Percentiles rank a stretch among this genome's conserved stretches.
phyloP scores from a whole-genome alignment of 164 flowering plant genomes.

The Chloranthus sessilifolius region DNA sequence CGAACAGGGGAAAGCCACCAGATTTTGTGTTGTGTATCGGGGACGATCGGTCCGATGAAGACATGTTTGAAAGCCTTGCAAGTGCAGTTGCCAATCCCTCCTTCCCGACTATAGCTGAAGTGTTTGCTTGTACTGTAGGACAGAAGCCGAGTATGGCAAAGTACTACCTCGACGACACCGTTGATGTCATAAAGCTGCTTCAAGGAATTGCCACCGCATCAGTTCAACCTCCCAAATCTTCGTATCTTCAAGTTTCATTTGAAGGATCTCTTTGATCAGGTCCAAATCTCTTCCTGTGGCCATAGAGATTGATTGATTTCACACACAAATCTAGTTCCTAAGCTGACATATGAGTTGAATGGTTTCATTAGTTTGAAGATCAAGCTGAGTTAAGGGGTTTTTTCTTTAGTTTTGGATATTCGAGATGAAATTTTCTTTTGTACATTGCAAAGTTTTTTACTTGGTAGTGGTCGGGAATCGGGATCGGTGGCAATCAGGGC shows the following conservation, averaged over 20 bases:
- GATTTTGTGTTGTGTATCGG: conserved; percentile 20
- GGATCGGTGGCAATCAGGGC: too few relatives aligned
- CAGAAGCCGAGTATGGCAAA: conserved; percentile 22
- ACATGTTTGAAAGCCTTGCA: conserved; percentile 19
- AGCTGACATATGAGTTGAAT: too few relatives aligned
- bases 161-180: conserved; percentile 21
- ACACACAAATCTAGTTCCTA: too few relatives aligned
- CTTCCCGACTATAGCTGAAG: conserved; percentile 7
- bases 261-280: conserved; percentile 16
- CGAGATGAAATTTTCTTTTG: too few relatives aligned
- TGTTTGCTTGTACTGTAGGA: conserved; percentile 19
- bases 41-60: conserved; percentile 21
- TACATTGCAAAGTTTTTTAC: too few relatives aligned
- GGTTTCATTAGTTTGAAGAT: too few relatives aligned
- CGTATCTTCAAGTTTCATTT: conserved; percentile 15
- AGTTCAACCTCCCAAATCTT: conserved; percentile 7
- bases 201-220: conserved; percentile 17
- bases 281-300: conserved; percentile 1
- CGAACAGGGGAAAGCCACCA: conserved; percentile 9
- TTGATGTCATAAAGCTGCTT: conserved; percentile 18
- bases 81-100: conserved; percentile 11
- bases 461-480: too few relatives aligned
- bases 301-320: too few relatives aligned
- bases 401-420: too few relatives aligned
- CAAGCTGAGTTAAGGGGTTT: too few relatives aligned